These are phyloP conservation scores for Sungouiozyma intestinalis DNA, from an alignment of 805 yeast species.

Conservation along the genomic window DNA sequence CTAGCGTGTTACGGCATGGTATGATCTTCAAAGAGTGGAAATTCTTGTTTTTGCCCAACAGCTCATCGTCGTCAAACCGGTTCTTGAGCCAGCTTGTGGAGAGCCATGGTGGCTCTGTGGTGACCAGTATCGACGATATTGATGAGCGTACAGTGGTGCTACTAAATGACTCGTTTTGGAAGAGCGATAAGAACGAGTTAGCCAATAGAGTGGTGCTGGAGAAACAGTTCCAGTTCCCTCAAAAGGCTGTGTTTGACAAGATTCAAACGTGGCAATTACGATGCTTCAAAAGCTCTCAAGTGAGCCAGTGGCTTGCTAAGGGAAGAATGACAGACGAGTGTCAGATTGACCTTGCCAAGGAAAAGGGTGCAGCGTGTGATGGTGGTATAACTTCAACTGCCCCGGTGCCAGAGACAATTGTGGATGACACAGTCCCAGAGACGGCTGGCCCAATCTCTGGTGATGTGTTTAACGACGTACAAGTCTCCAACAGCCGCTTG, in stretches of 20 bases:
- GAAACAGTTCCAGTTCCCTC: conserved; percentile 14
- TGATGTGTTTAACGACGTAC: conserved; percentile 8
- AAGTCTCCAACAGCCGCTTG: conserved; percentile 2
- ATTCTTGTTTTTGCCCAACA: conserved; percentile 17
- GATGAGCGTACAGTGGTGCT: conserved; percentile 9
- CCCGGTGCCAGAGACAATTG: neutral
- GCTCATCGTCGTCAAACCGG: conserved; percentile 6
- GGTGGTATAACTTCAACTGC: neutral
- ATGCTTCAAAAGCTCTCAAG: conserved; percentile 9
- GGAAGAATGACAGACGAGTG: neutral
- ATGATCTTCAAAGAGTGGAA: conserved; percentile 5
- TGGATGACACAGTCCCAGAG: neutral
- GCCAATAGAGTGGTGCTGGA: conserved; percentile 11
- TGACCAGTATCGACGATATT: conserved; percentile 3
- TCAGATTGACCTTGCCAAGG: neutral
- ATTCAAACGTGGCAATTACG: conserved; percentile 5
- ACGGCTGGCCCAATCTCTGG: neutral
- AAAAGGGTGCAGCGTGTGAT: neutral
- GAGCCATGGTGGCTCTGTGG: conserved; percentile 16
- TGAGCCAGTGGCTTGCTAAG: conserved; percentile 14
- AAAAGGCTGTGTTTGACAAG: conserved; percentile 4
- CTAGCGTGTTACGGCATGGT: neutral
- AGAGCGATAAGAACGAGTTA: conserved; percentile 5
- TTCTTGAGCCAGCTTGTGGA: conserved; percentile 12
- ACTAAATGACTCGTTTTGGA: conserved; percentile 20